A percentile compares a stretch with the other conserved stretches of the same genome.
These are phyloP conservation scores for Serendipita sp. DNA, from an alignment of 768 basidiomycete genomes.

Conservation along the genomic window DNA sequence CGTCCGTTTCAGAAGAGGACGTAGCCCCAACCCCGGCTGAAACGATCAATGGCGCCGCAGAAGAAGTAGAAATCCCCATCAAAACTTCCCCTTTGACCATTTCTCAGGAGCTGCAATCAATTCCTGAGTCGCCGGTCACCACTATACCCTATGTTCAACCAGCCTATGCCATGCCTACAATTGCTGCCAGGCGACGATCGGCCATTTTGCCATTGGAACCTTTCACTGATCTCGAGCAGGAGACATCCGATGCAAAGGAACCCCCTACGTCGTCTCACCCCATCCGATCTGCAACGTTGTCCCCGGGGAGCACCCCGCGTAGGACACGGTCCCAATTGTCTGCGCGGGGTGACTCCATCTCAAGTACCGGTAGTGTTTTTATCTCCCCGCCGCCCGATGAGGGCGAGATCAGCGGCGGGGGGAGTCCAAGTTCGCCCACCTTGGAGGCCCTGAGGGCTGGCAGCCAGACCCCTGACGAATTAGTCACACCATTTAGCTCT, in stretches of 20 bases:
- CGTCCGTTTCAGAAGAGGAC: no score
- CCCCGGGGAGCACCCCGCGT: background rate
- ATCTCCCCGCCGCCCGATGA: conserved; percentile 4
- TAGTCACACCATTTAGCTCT: no score
- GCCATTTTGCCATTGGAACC: background rate
- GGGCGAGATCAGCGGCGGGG: conserved; percentile 7
- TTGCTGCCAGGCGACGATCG: background rate
- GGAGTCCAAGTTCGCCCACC: conserved; percentile 5
- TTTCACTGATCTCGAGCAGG: background rate
- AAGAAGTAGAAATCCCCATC: background rate
- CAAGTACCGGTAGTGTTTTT: conserved; percentile 7
- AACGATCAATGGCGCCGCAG: background rate
- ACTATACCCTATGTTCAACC: background rate
- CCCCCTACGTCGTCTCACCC: background rate
- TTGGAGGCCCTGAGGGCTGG: background rate
- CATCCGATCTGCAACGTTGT: background rate
- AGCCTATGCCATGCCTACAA: background rate
- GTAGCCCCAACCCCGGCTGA: no score
- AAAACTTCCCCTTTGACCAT: background rate
- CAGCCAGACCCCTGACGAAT: no score
- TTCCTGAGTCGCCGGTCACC: background rate
- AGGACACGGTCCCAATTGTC: background rate
- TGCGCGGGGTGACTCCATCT: background rate
- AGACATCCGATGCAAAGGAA: background rate
- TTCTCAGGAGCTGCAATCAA: background rate